Percentiles rank a stretch among this genome's conserved stretches.
These are phyloP conservation scores for Colletotrichum liaoningense DNA, from an alignment of 2,329 filamentous ascomycete species.

Conservation along the genomic window DNA sequence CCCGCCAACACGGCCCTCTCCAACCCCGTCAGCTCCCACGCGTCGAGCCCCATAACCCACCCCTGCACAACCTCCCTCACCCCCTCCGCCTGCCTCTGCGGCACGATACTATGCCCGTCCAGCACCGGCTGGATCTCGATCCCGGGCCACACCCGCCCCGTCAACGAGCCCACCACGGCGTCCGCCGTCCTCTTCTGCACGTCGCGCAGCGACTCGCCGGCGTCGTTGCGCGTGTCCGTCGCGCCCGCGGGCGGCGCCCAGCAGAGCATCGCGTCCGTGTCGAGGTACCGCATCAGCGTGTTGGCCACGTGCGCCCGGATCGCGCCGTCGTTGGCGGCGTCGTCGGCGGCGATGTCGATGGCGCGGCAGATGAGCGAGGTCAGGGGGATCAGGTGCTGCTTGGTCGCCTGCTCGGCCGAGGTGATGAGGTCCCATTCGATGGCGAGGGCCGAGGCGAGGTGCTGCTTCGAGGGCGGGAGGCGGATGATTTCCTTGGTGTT, in stretches of 20 bases:
- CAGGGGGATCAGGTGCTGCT: slow-evolving; percentile 88
- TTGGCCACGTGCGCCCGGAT: slow-evolving; percentile 73
- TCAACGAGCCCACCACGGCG: slow-evolving; percentile 78
- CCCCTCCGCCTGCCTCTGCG: slow-evolving; percentile 75
- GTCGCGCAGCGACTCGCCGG: slow-evolving; percentile 72
- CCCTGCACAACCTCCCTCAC: slow-evolving; percentile 82
- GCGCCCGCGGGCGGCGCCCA: slow-evolving; percentile 75
- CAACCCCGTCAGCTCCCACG: slow-evolving; percentile 87
- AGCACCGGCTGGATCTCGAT: slow-evolving; percentile 83
- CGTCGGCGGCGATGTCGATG: slow-evolving; percentile 80
- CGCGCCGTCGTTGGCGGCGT: slow-evolving; percentile 61
- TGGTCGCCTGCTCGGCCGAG: slow-evolving; percentile 84
- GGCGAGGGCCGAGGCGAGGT: slow-evolving; percentile 87
- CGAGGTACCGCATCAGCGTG: slow-evolving; percentile 84
- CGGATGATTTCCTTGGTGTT: slow-evolving; percentile 77
- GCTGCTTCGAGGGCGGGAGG: slow-evolving; percentile 79
- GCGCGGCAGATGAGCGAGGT: slow-evolving; percentile 88
- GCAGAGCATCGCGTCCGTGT: slow-evolving; percentile 93
- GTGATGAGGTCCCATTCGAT: slow-evolving; percentile 92
- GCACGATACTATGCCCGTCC: slow-evolving; percentile 81
- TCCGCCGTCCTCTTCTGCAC: slow-evolving; percentile 77
- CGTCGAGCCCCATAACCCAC: slow-evolving; percentile 79
- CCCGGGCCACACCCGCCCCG: slow-evolving; percentile 83
- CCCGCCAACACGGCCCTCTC: slow-evolving; percentile 86
- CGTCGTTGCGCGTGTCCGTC: slow-evolving; percentile 57